Evolutionary conservation across 805 yeast genomes (phyloP), one percentile per base, ranked within the genome.

Genomic region (Maudiozyma barnettii): DNA sequence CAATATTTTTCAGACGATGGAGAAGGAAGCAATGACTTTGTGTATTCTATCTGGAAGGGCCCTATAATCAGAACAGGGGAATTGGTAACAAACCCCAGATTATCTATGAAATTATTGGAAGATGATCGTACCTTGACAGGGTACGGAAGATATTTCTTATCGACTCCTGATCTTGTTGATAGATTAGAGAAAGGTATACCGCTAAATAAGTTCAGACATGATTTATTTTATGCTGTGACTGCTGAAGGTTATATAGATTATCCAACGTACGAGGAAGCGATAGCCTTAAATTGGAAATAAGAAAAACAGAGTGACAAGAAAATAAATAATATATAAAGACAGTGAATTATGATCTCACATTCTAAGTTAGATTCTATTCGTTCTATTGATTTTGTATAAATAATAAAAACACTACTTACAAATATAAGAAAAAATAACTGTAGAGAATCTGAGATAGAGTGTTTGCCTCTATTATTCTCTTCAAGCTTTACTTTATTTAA

Each of bases 31-130:
- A 68, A 68, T 49, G 69, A 66, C 14, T 71, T 66, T 49, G 60
- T 61, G 20, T 63, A 59, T 47, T 53, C 65, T 18, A 61, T 72
- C 44, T 74, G 74, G 74, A 64, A 62, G 49, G 77, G 78, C 36
- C 56, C 58, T 23, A 49, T 73, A 19, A 50, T 74, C 26, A 57
- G 71, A 52, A 68, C 73, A 26, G 73, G 71, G 36, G 62, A 60
- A 33, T 56, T 53, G 33, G 59, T 51, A 33, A 36, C 54, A 19
- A 51, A 54, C 30, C 58, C 57, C 22, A 54, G 57, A 23, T 50
- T 45, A 33, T 54, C 56, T n/a, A 54, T 51, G 14, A 58, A 61
- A 37, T 63, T 66, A 33, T 63, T 64, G 20, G 5, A 13, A 8
- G 19, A 19, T 31, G 30, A 10, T 29, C 19, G 30, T 7, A 42